phyloP scores from a whole-genome alignment of 73 alveolate species.

The Vitrella brassicaformis region DNA sequence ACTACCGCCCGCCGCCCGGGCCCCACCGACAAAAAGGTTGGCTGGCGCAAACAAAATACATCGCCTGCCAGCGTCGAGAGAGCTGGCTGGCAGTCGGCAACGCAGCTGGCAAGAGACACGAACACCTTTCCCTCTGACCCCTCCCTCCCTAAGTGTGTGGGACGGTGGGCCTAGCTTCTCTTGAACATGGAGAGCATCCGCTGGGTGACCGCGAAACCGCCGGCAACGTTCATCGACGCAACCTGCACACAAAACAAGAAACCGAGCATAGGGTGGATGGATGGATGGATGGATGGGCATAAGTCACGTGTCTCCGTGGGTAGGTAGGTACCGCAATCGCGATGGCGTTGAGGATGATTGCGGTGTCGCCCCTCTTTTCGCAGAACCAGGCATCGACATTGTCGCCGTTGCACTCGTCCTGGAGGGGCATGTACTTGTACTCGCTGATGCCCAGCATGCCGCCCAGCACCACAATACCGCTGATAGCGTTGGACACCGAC shows the following conservation, averaged over 20 bases:
- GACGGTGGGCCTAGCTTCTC: not conserved
- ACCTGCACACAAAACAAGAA: conserved; percentile 18
- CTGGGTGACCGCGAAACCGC: conserved; percentile 47
- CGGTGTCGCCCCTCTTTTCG: too few species aligned
- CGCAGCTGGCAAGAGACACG: too few species aligned
- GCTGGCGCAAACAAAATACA: not conserved
- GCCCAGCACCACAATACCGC: conserved; percentile 61
- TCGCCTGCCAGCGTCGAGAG: not conserved
- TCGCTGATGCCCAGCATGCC: conserved; percentile 42
- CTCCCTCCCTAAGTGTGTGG: not conserved
- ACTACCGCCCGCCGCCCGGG: not conserved
- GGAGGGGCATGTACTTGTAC: conserved; percentile 6
- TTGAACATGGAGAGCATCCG: not conserved
- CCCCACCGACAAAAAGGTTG: too few species aligned
- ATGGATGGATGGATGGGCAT: too few species aligned
- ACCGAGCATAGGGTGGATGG: too few species aligned
- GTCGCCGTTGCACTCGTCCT: too few species aligned
- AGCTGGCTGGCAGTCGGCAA: not conserved
- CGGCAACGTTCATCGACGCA: conserved; percentile 42
- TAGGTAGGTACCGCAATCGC: too few species aligned
- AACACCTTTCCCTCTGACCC: not conserved
- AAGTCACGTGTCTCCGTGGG: too few species aligned
- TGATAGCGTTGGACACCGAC: conserved; percentile 70
- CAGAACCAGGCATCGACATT: too few species aligned
- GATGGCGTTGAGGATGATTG: too few species aligned